Conservation (phyloP, 2,329 filamentous ascomycete species). For the Pleomassaria siparia region DNA sequence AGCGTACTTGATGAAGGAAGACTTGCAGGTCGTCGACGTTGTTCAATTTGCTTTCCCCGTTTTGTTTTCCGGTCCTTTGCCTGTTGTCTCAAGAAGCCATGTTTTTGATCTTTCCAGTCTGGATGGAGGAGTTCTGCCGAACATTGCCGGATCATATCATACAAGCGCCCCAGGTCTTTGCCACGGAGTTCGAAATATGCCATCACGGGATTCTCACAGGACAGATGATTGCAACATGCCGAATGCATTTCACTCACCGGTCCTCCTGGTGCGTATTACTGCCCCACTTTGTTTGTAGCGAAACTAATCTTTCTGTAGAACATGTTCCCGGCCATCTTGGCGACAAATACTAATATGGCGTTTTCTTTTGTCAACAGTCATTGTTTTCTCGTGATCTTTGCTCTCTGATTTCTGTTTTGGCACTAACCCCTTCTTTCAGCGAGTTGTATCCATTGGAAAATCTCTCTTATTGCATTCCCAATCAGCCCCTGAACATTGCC, state of each 20-base stretch:
- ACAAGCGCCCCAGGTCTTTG: slow-evolving; percentile 5
- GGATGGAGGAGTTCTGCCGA: neutral
- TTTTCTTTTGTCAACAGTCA: slow-evolving; percentile 30
- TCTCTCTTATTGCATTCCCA: slow-evolving; percentile 35
- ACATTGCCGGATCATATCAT: neutral
- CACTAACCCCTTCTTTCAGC: slow-evolving; percentile 43
- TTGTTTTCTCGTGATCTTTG: slow-evolving; percentile 19
- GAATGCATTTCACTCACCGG: neutral
- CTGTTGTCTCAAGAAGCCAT: slow-evolving; percentile 7
- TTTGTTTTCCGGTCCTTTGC: slow-evolving; percentile 3
- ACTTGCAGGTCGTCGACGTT: slow-evolving; percentile 9
- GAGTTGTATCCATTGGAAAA: slow-evolving; percentile 35
- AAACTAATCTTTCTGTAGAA: slow-evolving; percentile 15
- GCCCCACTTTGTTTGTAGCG: neutral
- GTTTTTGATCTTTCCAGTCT: slow-evolving; percentile 5
- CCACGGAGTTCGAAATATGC: neutral
- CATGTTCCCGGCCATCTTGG: slow-evolving; percentile 11
- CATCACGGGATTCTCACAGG: neutral
- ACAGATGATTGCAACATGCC: neutral
- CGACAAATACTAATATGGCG: slow-evolving; percentile 40
- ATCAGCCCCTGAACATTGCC: slow-evolving; percentile 38
- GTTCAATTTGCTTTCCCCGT: slow-evolving; percentile 14
- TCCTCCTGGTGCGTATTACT: slow-evolving; percentile 18
- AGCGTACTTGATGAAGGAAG: slow-evolving; percentile 26
- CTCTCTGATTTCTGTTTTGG: slow-evolving; percentile 21